phyloP scores from a whole-genome alignment of 306 rosid genomes.

The Ziziphus jujuba region DNA sequence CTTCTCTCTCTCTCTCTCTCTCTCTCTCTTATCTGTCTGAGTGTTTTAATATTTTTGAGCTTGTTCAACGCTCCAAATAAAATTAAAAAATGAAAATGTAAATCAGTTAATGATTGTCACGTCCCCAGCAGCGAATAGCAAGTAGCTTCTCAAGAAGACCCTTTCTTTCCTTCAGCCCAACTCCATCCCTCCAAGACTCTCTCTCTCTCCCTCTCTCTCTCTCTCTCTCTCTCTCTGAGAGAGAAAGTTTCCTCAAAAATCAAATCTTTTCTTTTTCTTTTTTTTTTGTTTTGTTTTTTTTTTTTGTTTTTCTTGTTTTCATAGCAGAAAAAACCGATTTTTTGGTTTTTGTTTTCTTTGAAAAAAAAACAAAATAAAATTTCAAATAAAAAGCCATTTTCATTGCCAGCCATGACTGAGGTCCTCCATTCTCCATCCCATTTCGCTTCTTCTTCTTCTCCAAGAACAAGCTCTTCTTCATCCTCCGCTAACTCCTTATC shows the following conservation, averaged over 20 bases:
- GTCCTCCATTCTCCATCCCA: slow-evolving; percentile 63
- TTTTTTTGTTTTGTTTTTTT: slow-evolving; percentile 3
- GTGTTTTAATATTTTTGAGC: no score
- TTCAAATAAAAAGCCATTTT: slow-evolving; percentile 34
- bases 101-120: slow-evolving; percentile 57
- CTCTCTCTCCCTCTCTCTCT: slow-evolving; percentile 7
- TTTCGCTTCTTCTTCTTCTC: slow-evolving; percentile 43
- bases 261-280: slow-evolving; percentile 17
- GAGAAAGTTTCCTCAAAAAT: neutral
- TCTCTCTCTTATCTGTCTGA: no score
- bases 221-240: slow-evolving; percentile 9
- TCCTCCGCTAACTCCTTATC: slow-evolving; percentile 26
- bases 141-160: slow-evolving; percentile 5
- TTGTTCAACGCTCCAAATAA: slow-evolving; percentile 44
- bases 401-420: slow-evolving; percentile 83
- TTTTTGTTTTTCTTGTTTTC: slow-evolving; percentile 5
- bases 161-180: slow-evolving; percentile 40
- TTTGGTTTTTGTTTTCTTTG: slow-evolving; percentile 40
- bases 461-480: slow-evolving; percentile 38
- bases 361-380: neutral
- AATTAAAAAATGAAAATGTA: neutral
- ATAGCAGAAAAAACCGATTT: slow-evolving; percentile 10
- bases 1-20: neutral
- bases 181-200: slow-evolving; percentile 28
- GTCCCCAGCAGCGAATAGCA: slow-evolving; percentile 45